Percentiles rank a stretch among this genome's conserved stretches.
phyloP scores from a whole-genome alignment of 805 yeast genomes.

The Ogataea salicorniae region DNA sequence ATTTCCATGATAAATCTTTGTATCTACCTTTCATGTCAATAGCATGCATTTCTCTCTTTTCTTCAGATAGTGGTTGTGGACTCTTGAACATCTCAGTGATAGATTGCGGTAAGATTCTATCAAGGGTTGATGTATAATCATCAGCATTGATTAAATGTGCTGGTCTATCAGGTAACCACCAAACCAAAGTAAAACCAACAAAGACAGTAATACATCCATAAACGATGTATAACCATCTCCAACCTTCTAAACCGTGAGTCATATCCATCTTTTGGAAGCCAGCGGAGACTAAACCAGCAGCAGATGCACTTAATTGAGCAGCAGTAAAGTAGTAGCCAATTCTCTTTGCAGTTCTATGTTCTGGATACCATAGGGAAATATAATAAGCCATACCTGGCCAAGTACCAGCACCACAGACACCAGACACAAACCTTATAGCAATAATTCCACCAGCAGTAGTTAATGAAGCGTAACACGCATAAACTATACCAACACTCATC shows the following conservation, averaged over 20 bases:
- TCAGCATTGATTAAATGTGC: conserved; percentile 17
- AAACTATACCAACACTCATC: conserved; percentile 70
- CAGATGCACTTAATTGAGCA: conserved; percentile 88
- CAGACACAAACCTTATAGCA: conserved; percentile 68
- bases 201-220: conserved; percentile 67
- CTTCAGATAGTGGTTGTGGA: conserved; percentile 44
- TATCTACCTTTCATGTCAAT: conserved; percentile 55
- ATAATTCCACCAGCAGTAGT: conserved; percentile 53
- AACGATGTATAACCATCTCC: conserved; percentile 80
- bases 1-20: conserved; percentile 46
- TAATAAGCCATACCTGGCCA: conserved; percentile 92
- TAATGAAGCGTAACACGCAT: conserved; percentile 66
- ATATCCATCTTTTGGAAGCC: conserved; percentile 85
- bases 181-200: conserved; percentile 57
- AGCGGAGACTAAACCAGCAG: conserved; percentile 80
- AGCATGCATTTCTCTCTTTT: conserved; percentile 53
- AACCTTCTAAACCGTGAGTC: conserved; percentile 63
- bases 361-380: conserved; percentile 80
- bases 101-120: conserved; percentile 15
- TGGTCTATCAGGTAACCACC: conserved; percentile 90
- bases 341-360: conserved; percentile 66
- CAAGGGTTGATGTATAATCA: conserved; percentile 13
- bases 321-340: conserved; percentile 90
- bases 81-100: conserved; percentile 19
- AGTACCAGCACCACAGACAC: conserved; percentile 77